Percentiles rank a stretch among this genome's conserved stretches.
Evolutionary conservation across 148 eudicot species (phyloP).

Genomic region (Chenopodium album): DNA sequence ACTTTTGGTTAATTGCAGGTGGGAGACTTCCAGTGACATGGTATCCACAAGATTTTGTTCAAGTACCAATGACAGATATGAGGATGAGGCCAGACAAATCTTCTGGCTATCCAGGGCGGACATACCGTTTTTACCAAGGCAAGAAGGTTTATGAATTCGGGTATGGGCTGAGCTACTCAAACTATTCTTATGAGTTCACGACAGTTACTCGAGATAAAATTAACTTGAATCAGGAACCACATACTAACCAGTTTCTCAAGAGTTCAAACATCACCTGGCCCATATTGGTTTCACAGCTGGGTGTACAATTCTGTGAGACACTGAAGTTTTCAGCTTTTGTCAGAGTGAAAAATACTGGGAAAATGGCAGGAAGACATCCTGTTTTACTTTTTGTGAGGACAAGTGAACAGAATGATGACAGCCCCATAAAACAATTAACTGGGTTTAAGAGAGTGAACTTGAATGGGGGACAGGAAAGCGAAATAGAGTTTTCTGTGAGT

Average conservation of each 20-base stretch:
- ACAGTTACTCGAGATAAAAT: slow-evolving; percentile 38
- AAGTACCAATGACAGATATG: slow-evolving; percentile 84
- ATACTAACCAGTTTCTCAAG: slow-evolving; percentile 2
- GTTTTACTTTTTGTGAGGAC: slow-evolving; percentile 48
- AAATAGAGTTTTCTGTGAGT: slow-evolving; percentile 46
- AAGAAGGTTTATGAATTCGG: slow-evolving; percentile 69
- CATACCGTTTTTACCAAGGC: slow-evolving; percentile 77
- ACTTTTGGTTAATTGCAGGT: slow-evolving; percentile 38
- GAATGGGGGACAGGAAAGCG: slow-evolving; percentile 40
- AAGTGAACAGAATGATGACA: slow-evolving; percentile 30
- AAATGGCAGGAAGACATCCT: slow-evolving; percentile 52
- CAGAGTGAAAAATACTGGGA: slow-evolving; percentile 48
- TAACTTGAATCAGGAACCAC: slow-evolving; percentile 18
- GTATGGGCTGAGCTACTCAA: slow-evolving; percentile 72
- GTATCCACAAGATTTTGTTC: slow-evolving; percentile 62
- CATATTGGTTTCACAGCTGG: slow-evolving; percentile 40
- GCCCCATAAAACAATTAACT: slow-evolving; percentile 51
- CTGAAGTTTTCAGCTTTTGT: slow-evolving; percentile 44
- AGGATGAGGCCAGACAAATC: slow-evolving; percentile 66
- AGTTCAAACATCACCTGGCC: slow-evolving; percentile 18
- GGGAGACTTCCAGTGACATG: slow-evolving; percentile 73
- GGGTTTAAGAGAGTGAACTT: slow-evolving; percentile 55
- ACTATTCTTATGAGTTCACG: slow-evolving; percentile 43
- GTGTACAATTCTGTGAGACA: slow-evolving; percentile 36
- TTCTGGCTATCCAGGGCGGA: slow-evolving; percentile 79